Evolutionary conservation across 106 monocot species (phyloP), one percentile per base, ranked within the genome.

Genomic region (Amphibolis antarctica): DNA sequence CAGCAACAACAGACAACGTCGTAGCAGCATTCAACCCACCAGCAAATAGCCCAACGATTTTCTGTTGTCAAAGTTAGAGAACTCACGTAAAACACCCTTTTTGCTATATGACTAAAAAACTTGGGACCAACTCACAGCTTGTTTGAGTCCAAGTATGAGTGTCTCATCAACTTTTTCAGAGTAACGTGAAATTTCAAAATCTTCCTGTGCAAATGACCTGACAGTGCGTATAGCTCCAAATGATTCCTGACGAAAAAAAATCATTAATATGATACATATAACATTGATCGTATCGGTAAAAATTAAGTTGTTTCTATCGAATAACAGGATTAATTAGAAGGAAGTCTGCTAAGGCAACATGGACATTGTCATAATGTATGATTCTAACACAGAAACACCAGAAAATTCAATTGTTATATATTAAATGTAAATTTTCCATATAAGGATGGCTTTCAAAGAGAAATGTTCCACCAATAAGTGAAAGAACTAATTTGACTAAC

Each of bases 221-320:
- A 99, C 98, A 21, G 98, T 99, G 27, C 98, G 86, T 70, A 99
- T 74, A n/a, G 91, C 87, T 44, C 98, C 88, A 81, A 99, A 99
- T 47, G 88, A 74, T 85, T 99, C 91, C 98, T 99, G 68, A 55
- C 71, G 55, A 25, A 18, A 25, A 70, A 28, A 44, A 26, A 59
- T 28, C 62, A 19, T 28, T 63, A 60, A 60, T 12, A 31, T 17
- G 0, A 56, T 3, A 56, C 22, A 36, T 36, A 36, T 36, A 36
- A 36, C 7, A 36, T 36, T 36, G 36, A 36, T 36, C 36, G 7
- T 36, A 2, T 7, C 2, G 36, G 36, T n/a, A 12, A 0, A 49
- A 49, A 49, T 49, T 49, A 9, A 49, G 0, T 49, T 49, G 13
- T 49, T 49, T 2, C n/a, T 13, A 49, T 49, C 3, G 15, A 49